Evolutionary conservation across 371 early-diverging fungal species (phyloP).

Genomic region (Coemansia sp.): DNA sequence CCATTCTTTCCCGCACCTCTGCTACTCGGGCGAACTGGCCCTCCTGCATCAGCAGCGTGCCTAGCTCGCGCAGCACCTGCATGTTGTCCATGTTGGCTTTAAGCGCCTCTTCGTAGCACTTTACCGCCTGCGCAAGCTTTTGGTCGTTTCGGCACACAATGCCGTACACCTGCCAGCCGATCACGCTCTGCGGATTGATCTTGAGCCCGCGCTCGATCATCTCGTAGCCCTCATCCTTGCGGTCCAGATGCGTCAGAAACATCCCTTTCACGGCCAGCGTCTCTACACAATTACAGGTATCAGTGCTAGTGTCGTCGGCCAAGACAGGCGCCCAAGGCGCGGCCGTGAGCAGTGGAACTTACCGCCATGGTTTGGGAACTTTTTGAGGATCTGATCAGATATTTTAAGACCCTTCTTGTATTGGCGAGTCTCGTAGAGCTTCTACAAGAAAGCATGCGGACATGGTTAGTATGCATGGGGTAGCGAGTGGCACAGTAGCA

Average conservation of each 20-base stretch:
- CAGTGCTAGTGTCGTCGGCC: too few species aligned
- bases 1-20: constrained; percentile 70
- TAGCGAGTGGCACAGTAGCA: not conserved
- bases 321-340: not conserved
- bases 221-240: constrained; percentile 90
- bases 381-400: constrained; percentile 89
- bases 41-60: constrained; percentile 84
- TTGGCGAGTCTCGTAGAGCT: constrained; percentile 90
- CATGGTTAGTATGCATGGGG: not conserved
- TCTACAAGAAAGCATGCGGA: constrained; percentile 56
- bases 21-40: constrained; percentile 84
- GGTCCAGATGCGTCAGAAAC: constrained; percentile 82
- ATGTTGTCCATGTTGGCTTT: constrained; percentile 90
- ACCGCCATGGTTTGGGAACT: constrained; percentile 87
- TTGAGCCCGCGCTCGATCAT: constrained; percentile 83
- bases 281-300: constrained; percentile 55
- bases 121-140: constrained; percentile 91
- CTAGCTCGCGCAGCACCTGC: constrained; percentile 87
- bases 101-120: constrained; percentile 88
- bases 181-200: constrained; percentile 77
- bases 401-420: constrained; percentile 94
- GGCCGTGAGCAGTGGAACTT: constrained; percentile 27
- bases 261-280: constrained; percentile 94
- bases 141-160: constrained; percentile 86
- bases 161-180: constrained; percentile 98